Percentiles rank a stretch among this genome's conserved stretches.
These are phyloP conservation scores for Trichoderma sp. DNA, from an alignment of 2,329 filamentous ascomycete genomes.

Conservation along the genomic window DNA sequence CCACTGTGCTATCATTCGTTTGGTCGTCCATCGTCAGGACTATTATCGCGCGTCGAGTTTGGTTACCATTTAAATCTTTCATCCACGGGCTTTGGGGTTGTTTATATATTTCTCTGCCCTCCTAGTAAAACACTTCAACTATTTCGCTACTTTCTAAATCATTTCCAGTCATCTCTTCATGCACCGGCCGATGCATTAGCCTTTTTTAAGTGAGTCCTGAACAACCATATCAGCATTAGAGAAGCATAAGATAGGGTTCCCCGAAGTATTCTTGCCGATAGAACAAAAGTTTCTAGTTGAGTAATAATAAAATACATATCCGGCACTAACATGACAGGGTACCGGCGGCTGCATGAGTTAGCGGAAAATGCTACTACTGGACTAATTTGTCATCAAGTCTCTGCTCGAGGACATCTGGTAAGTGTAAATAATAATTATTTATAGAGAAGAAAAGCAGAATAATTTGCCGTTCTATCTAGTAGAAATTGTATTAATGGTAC, in stretches of 20 bases:
- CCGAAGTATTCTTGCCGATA: too few relatives aligned
- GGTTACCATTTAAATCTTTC: background rate
- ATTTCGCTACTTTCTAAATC: background rate
- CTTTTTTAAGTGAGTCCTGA: background rate
- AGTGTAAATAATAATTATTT: background rate
- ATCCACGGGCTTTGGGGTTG: background rate
- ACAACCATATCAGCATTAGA: background rate
- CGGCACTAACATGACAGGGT: background rate
- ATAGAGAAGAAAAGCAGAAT: background rate
- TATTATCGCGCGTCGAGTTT: too few relatives aligned
- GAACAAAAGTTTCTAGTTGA: background rate
- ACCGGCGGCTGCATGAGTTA: background rate
- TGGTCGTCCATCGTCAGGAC: background rate
- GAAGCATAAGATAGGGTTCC: too few relatives aligned
- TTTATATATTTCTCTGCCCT: background rate
- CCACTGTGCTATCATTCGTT: background rate
- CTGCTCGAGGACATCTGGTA: background rate
- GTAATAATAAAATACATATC: background rate
- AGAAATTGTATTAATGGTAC: background rate
- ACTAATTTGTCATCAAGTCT: background rate
- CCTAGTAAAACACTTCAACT: background rate
- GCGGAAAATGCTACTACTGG: background rate
- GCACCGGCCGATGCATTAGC: background rate
- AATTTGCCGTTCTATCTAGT: background rate
- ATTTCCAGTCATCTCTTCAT: background rate